A percentile compares a stretch with the other conserved stretches of the same genome.
phyloP scores from a whole-genome alignment of 2,329 filamentous ascomycete species.

The Alternaria rosae region DNA sequence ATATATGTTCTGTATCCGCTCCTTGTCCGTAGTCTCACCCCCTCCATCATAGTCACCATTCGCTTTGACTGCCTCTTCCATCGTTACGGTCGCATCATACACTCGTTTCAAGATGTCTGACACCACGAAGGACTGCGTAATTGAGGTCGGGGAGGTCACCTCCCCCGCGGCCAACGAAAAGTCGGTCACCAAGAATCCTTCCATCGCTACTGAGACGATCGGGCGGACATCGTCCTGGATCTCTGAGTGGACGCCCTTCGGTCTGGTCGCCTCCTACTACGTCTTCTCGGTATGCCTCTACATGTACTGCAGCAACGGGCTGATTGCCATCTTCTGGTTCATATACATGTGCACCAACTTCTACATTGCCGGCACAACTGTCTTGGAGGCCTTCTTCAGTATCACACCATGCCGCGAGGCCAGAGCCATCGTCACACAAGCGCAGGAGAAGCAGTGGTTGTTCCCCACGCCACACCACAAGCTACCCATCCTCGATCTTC shows the following conservation, averaged over 20 bases:
- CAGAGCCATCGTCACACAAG: conserved; percentile 47
- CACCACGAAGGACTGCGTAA: conserved; percentile 18
- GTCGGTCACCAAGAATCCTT: conserved; percentile 5
- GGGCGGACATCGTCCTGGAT: conserved; percentile 39
- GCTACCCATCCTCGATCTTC: conserved; percentile 55
- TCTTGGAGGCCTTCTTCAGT: conserved; percentile 53
- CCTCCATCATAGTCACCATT: conserved; percentile 29
- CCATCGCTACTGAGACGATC: conserved; percentile 5
- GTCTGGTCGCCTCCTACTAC: conserved; percentile 53
- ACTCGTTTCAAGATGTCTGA: conserved; percentile 36
- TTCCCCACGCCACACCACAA: conserved; percentile 53
- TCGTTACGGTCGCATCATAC: conserved; percentile 12
- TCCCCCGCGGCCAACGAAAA: conserved; percentile 15
- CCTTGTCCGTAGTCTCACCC: conserved; percentile 3
- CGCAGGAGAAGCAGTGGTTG: conserved; percentile 50
- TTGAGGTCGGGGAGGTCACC: conserved; percentile 36
- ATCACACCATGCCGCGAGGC: conserved; percentile 49
- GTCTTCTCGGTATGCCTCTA: conserved; percentile 53
- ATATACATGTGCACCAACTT: conserved; percentile 55
- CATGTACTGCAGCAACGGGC: conserved; percentile 47
- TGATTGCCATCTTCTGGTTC: conserved; percentile 55
- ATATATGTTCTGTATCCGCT: conserved; percentile 13
- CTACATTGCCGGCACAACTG: conserved; percentile 54
- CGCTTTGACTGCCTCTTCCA: conserved; percentile 26
- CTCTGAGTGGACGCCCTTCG: conserved; percentile 53